Conservation (phyloP, 208 protist species). For the Trypanosoma mega region DNA sequence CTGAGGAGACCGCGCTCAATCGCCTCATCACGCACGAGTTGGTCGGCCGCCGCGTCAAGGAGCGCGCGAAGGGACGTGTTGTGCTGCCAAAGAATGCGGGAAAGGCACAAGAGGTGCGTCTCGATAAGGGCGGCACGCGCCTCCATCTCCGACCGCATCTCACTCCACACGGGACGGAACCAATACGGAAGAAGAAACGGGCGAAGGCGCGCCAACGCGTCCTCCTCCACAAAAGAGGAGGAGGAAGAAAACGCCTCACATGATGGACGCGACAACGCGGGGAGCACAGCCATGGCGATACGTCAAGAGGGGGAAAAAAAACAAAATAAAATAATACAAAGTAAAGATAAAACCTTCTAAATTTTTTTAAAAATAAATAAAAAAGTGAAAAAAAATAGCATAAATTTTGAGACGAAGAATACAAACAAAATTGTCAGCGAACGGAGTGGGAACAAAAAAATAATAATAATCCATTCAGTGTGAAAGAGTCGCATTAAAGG, state of each 20-base stretch:
- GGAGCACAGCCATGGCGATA: slow-evolving; percentile 20
- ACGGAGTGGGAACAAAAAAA: too few species aligned
- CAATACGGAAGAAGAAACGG: slow-evolving; percentile 11
- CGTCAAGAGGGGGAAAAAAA: too few species aligned
- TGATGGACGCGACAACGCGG: slow-evolving; percentile 3
- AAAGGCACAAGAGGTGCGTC: slow-evolving; percentile 39
- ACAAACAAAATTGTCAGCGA: too few species aligned
- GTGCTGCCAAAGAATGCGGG: slow-evolving; percentile 16
- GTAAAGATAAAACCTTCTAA: too few species aligned
- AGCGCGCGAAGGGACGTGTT: slow-evolving; percentile 16
- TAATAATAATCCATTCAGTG: too few species aligned
- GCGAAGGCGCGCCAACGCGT: neutral
- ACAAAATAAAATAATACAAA: too few species aligned
- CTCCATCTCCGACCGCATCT: slow-evolving; percentile 26
- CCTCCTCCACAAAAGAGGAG: neutral
- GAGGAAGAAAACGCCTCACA: neutral
- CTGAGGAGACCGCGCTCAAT: slow-evolving; percentile 59
- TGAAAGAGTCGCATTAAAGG: slow-evolving; percentile 11
- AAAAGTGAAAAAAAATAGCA: too few species aligned
- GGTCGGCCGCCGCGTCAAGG: slow-evolving; percentile 3
- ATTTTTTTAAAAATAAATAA: too few species aligned
- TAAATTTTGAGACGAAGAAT: too few species aligned
- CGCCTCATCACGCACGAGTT: slow-evolving; percentile 37
- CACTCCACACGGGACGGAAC: slow-evolving; percentile 27
- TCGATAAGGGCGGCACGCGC: slow-evolving; percentile 42